Evolutionary conservation across 1,139 yeast genomes (phyloP).

Genomic region (Yamadazyma blattariae): DNA sequence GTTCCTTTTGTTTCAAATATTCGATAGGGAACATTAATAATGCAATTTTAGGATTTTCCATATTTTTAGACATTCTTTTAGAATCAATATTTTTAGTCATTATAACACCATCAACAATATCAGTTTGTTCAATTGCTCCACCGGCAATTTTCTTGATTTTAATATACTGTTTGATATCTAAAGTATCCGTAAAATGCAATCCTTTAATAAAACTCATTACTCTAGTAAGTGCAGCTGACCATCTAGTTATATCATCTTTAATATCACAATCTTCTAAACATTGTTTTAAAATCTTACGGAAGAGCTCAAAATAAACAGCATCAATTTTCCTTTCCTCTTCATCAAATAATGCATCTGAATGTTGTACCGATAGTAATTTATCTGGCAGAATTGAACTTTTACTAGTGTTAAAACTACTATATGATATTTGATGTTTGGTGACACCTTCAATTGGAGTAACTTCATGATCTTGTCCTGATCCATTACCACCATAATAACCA

Average conservation of each 20-base stretch:
- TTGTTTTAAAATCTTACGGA: conserved; percentile 53
- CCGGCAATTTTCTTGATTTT: conserved; percentile 85
- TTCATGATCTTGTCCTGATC: background rate
- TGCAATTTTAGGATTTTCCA: conserved; percentile 71
- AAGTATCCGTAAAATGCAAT: conserved; percentile 57
- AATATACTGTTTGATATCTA: conserved; percentile 84
- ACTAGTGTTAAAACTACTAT: conserved; percentile 8
- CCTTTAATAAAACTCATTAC: conserved; percentile 25
- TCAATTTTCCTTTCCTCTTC: conserved; percentile 8
- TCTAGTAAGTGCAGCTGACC: conserved; percentile 27
- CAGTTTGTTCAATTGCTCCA: conserved; percentile 58
- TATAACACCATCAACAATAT: conserved; percentile 71
- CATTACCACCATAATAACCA: background rate
- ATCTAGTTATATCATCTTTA: conserved; percentile 40
- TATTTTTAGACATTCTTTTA: conserved; percentile 66
- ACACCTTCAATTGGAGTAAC: background rate
- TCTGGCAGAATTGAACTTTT: conserved; percentile 7
- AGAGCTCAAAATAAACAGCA: conserved; percentile 20
- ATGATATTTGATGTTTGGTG: conserved; percentile 10
- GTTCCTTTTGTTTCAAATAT: conserved; percentile 69
- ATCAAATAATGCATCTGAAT: conserved; percentile 10
- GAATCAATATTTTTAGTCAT: conserved; percentile 86
- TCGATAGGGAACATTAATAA: conserved; percentile 88
- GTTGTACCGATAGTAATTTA: background rate
- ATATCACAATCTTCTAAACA: conserved; percentile 58